phyloP scores from a whole-genome alignment of 768 basidiomycete genomes.

The Tulasnella sp. region DNA sequence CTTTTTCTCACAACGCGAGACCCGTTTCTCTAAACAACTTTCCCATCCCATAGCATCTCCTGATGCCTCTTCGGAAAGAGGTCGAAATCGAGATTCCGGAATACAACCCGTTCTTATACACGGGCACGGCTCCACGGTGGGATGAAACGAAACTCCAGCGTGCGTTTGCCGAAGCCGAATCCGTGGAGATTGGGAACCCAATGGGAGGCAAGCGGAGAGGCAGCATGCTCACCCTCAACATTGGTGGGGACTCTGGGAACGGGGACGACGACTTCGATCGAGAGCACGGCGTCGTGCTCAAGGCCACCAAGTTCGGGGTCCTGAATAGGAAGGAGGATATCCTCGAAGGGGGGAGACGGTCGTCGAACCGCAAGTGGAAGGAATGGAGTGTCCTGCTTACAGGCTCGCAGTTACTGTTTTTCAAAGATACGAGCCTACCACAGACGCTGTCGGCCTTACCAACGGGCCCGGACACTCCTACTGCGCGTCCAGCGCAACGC shows the following conservation, averaged over 20 bases:
- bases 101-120: slow-evolving; percentile 51
- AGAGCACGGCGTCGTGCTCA: slow-evolving; percentile 30
- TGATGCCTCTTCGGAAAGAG: slow-evolving; percentile 57
- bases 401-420: slow-evolving; percentile 82
- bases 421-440: slow-evolving; percentile 59
- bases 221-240: slow-evolving; percentile 6
- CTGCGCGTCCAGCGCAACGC: neutral
- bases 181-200: slow-evolving; percentile 45
- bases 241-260: neutral
- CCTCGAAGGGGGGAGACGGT: slow-evolving; percentile 63
- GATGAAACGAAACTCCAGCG: slow-evolving; percentile 52
- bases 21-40: neutral
- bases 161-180: slow-evolving; percentile 48
- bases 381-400: slow-evolving; percentile 77
- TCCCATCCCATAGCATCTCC: slow-evolving; percentile 38
- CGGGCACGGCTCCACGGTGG: slow-evolving; percentile 56
- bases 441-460: neutral
- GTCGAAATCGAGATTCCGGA: slow-evolving; percentile 46
- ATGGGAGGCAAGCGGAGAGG: neutral
- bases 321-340: slow-evolving; percentile 69
- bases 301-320: slow-evolving; percentile 68
- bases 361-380: slow-evolving; percentile 76
- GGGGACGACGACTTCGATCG: neutral
- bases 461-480: slow-evolving; percentile 20
- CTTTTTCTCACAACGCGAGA: neutral